Conservation (phyloP, 2,329 filamentous ascomycete species). For the Fonsecaea multimorphosa region DNA sequence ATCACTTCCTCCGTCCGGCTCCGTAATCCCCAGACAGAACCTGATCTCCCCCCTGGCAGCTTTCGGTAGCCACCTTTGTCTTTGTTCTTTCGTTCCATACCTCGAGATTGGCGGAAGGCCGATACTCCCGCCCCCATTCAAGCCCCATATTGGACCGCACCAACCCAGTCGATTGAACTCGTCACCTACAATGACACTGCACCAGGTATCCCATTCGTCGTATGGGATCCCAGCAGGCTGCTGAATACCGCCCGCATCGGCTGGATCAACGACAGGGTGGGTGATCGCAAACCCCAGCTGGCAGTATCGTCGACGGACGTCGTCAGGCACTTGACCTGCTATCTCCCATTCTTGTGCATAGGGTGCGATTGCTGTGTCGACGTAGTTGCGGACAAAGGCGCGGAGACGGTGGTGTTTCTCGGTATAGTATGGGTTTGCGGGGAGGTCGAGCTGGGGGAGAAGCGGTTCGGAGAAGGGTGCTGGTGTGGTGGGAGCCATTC, state of each 20-base stretch:
- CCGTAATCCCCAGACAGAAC: constrained; percentile 78
- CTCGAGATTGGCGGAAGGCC: constrained; percentile 72
- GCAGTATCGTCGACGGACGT: constrained; percentile 69
- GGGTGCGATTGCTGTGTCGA: constrained; percentile 66
- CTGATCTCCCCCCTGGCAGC: constrained; percentile 70
- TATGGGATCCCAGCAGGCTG: constrained; percentile 71
- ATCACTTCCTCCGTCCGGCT: constrained; percentile 75
- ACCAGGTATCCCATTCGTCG: constrained; percentile 75
- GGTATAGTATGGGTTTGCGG: constrained; percentile 70
- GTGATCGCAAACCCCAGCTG: constrained; percentile 71
- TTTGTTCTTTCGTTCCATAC: constrained; percentile 66
- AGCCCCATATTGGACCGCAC: constrained; percentile 60
- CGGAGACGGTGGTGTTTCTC: constrained; percentile 70
- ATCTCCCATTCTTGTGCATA: constrained; percentile 74
- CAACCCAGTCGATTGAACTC: constrained; percentile 73
- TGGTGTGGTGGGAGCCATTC: constrained; percentile 35
- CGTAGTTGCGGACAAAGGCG: constrained; percentile 69
- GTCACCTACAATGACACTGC: constrained; percentile 72
- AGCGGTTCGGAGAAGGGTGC: constrained; percentile 75
- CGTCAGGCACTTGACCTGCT: constrained; percentile 66
- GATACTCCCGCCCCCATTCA: constrained; percentile 73
- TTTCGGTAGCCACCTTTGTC: constrained; percentile 71
- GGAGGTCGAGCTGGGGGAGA: constrained; percentile 73
- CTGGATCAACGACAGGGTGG: constrained; percentile 71
- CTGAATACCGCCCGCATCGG: constrained; percentile 66